Evolutionary conservation across 1,284 basidiomycete genomes (phyloP).

Genomic region (Cryptococcus sp.): DNA sequence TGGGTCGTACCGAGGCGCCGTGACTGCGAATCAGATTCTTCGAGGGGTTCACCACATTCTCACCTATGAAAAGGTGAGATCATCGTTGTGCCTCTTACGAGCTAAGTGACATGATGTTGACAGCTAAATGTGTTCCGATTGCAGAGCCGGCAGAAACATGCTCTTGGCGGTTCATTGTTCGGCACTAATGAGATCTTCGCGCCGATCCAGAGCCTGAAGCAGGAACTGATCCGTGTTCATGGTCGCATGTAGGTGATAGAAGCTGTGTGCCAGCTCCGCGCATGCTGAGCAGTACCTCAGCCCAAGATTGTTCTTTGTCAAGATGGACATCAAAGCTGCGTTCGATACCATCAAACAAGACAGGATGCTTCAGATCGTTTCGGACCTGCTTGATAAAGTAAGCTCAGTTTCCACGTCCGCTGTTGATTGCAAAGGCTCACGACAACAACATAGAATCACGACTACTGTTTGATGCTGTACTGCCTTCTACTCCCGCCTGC

Average conservation of each 20-base stretch:
- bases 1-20: slow-evolving; percentile 1
- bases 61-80: slow-evolving; percentile 75
- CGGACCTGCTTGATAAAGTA: slow-evolving; percentile 72
- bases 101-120: no score
- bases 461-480: slow-evolving; percentile 44
- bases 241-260: slow-evolving; percentile 61
- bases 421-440: background rate
- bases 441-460: slow-evolving; percentile 27
- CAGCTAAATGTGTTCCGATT: no score
- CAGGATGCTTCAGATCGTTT: slow-evolving; percentile 77
- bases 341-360: slow-evolving; percentile 96
- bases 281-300: slow-evolving; percentile 53
- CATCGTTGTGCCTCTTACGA: no score
- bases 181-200: slow-evolving; percentile 79
- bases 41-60: slow-evolving; percentile 80
- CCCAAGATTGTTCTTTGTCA: slow-evolving; percentile 88
- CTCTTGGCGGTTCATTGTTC: slow-evolving; percentile 77
- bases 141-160: slow-evolving; percentile 65
- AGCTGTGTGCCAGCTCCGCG: slow-evolving; percentile 8
- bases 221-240: slow-evolving; percentile 56
- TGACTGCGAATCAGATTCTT: slow-evolving; percentile 69
- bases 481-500: slow-evolving; percentile 44
- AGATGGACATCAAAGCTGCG: slow-evolving; percentile 91
- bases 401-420: slow-evolving; percentile 3
- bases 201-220: slow-evolving; percentile 71